Conservation (phyloP, 2,329 filamentous ascomycete species). For the Drechslerella dactyloides region DNA sequence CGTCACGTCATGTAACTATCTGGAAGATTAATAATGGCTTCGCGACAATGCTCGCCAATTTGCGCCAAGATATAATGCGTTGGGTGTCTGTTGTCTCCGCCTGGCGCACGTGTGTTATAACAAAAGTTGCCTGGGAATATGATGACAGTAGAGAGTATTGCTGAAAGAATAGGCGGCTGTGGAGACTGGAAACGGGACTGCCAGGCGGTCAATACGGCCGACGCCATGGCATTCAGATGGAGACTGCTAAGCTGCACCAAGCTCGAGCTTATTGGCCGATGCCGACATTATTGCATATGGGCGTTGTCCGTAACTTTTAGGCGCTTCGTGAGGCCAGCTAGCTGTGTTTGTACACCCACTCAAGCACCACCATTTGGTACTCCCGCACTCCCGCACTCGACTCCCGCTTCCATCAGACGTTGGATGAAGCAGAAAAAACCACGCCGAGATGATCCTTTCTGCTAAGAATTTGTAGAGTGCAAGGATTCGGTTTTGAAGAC, state of each 20-base stretch:
- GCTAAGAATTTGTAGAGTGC: neutral
- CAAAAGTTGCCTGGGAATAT: too few species aligned
- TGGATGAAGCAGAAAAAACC: constrained; percentile 10
- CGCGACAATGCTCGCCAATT: neutral
- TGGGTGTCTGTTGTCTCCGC: neutral
- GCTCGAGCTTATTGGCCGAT: constrained; percentile 6
- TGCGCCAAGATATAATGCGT: neutral
- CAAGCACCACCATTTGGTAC: neutral
- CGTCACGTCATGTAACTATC: too few species aligned
- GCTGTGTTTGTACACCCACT: neutral
- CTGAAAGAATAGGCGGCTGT: constrained; percentile 24
- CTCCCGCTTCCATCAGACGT: too few species aligned
- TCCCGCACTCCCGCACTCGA: constrained; percentile 4
- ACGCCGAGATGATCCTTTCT: constrained; percentile 22
- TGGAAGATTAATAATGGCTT: neutral
- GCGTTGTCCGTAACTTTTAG: constrained; percentile 41
- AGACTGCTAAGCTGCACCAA: neutral
- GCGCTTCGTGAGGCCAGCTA: constrained; percentile 20
- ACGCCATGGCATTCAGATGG: neutral
- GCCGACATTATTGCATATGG: constrained; percentile 9
- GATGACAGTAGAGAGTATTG: too few species aligned
- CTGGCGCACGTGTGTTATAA: too few species aligned
- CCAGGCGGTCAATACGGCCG: constrained; percentile 15
- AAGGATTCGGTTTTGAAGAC: constrained; percentile 23
- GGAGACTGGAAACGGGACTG: constrained; percentile 14